Evolutionary conservation across 73 alveolate species (phyloP), one percentile per base, ranked within the genome.

Genomic region (Paramecium primaurelia): DNA sequence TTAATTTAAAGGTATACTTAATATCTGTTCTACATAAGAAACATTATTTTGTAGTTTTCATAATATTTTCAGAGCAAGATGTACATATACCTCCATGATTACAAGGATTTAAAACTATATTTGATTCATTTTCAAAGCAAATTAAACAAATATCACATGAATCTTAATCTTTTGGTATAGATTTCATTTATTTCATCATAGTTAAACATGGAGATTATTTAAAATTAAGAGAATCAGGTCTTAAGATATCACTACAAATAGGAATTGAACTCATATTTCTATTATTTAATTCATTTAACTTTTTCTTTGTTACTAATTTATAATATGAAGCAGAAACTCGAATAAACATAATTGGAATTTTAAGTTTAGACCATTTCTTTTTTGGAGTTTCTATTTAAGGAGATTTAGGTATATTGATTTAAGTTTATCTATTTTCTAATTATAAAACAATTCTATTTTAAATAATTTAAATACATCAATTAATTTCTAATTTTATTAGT

Each of bases 41-140:
- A 36, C 91, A 80, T 47, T 80, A 26, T 20, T 49, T 80, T 12
- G 75, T 47, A 2, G 71, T 45, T 18, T 47, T 49, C 71, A 45
- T 80, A 8, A 80, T 7, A 14, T 25, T 32, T 32, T 80, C 91
- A 18, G 91, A 22, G 16, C 91, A 80, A 0, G 14, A 1, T 20
- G 25, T 32, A 25, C 91, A 80, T 14, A 80, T 80, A 28, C 91
- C 91, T 26, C 91, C 91, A 22, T 80, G 91, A 20, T 80, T 25
- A 28, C 91, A 80, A 3, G 91, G 91, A 25, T 16, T 9, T 8
- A 80, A 80, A 1, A 80, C n/a, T 11, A 80, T 64, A 18, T 80
- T 54, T 80, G 71, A 34, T 44, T 80, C 91, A 80, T 80, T 80
- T 36, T 80, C 77, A 80, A 80, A 80, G 38, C 91, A 80, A 9